A percentile compares a stretch with the other conserved stretches of the same genome.
Evolutionary conservation across 2,329 filamentous ascomycete species (phyloP).

Genomic region (Helotiales sp.): DNA sequence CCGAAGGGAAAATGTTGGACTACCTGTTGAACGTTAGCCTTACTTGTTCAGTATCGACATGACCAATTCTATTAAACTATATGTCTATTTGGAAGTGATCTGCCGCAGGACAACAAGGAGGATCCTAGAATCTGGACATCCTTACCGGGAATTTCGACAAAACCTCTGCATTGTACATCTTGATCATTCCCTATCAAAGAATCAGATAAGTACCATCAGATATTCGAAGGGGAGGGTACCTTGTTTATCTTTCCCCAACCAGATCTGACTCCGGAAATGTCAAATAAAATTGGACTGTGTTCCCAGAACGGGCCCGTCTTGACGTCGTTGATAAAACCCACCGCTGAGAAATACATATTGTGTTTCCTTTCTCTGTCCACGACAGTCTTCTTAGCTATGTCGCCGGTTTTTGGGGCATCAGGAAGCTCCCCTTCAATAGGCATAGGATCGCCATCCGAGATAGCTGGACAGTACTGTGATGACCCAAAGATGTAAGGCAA

Average conservation of each 20-base stretch:
- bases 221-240: constrained; percentile 45
- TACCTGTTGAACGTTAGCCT: constrained; percentile 46
- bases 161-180: constrained; percentile 98
- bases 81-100: no score
- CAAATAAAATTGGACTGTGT: constrained; percentile 91
- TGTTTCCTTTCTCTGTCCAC: constrained; percentile 68
- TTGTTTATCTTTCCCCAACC: constrained; percentile 99
- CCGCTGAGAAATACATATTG: constrained; percentile 93
- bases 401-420: constrained; percentile 71
- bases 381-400: constrained; percentile 67
- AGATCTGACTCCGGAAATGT: constrained; percentile 87
- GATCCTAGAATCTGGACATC: not conserved
- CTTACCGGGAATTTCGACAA: constrained; percentile 85
- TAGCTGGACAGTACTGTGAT: constrained; percentile 82
- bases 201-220: not conserved
- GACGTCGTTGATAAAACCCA: constrained; percentile 97
- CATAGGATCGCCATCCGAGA: constrained; percentile 65
- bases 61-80: not conserved
- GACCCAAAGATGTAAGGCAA: constrained; percentile 94
- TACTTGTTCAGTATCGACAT: not conserved
- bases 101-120: no score
- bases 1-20: constrained; percentile 95
- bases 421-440: constrained; percentile 79
- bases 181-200: constrained; percentile 82
- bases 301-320: constrained; percentile 98